phyloP scores from a whole-genome alignment of 2,329 filamentous ascomycete species.

The Trichoderma lentiforme region DNA sequence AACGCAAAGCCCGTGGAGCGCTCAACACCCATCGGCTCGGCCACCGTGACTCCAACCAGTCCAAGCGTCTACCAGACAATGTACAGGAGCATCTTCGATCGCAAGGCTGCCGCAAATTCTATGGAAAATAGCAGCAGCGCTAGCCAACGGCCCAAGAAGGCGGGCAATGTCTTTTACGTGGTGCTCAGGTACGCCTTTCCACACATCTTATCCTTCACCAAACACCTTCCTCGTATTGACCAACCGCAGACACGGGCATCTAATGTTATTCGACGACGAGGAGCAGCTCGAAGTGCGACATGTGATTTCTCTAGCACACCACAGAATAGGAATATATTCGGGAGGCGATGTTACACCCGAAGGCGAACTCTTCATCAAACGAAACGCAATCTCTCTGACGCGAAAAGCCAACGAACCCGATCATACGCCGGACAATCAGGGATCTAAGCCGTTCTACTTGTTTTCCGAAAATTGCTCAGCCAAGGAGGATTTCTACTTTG shows the following conservation, averaged over 20 bases:
- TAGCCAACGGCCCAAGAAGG: conserved; percentile 58
- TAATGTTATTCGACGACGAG: conserved; percentile 96
- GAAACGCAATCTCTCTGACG: conserved; percentile 81
- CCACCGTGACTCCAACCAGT: conserved; percentile 72
- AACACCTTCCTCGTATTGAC: background rate
- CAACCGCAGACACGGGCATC: conserved; percentile 72
- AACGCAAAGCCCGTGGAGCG: conserved; percentile 91
- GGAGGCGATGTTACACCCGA: conserved; percentile 77
- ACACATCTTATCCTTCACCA: background rate
- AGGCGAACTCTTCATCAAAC: conserved; percentile 92
- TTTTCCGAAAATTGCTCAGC: conserved; percentile 95
- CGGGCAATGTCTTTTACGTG: conserved; percentile 89
- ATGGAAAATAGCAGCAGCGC: conserved; percentile 48
- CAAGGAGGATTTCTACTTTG: conserved; percentile 98
- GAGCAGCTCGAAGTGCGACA: conserved; percentile 94
- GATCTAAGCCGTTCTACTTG: conserved; percentile 82
- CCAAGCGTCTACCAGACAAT: conserved; percentile 97
- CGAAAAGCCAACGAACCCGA: conserved; percentile 58
- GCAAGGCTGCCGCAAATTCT: conserved; percentile 54
- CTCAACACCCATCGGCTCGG: conserved; percentile 71
- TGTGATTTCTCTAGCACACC: conserved; percentile 87
- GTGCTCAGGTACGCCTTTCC: conserved; percentile 66
- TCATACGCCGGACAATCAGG: conserved; percentile 50
- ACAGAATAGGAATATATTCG: conserved; percentile 79
- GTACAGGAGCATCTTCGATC: conserved; percentile 93